Base-by-base conservation (phyloP, 257 asterid genomes). In the Solanum okadae region DNA sequence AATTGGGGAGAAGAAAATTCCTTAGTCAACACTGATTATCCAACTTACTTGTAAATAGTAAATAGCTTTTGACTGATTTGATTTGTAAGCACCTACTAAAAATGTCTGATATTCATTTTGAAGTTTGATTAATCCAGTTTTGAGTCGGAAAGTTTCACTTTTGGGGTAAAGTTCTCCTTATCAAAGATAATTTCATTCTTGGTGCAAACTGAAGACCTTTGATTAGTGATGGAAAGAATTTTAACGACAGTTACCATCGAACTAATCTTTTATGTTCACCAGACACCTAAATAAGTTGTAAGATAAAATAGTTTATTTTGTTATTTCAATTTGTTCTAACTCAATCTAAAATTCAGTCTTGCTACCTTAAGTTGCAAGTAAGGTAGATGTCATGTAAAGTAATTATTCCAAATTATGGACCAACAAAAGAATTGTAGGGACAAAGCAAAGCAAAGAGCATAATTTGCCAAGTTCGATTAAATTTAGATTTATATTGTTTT, bases 381-480 rank as follows among this genome's bases (percentile, higher is more conserved):
- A 73, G 38, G 40, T 34, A 20, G 27, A 73, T 10, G 14, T 12
- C 46, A 73, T 73, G 27, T 73, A 73, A 20, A 34, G 46, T 73
- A 73, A 34, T 10, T 73, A 73, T 73, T 73, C 29, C 29, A 73
- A 34, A 34, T 20, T 34, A 73, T 34, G 6, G 16, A 20, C 81
- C 29, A 73, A 73, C 29, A 18, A 73, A 73, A 73, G 46, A 73
- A 34, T 73, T 73, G 81, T 34, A 44, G 27, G 27, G 27, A 35
- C 81, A 73, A 73, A 34, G 46, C 81, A 73, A 72, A 33, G 27
- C 13, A 72, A 33, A 1, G 44, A 5, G 31, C 4, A 12, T 65
- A 5, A 2, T 2, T 65, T 10, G 0, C 0, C 3, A 0, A 2
- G 18, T 25, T 0, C 0, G 73, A 65, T 65, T 10, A 65, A 65